Evolutionary conservation across 139 green algal species (phyloP).

Genomic region (Closterium sp.): DNA sequence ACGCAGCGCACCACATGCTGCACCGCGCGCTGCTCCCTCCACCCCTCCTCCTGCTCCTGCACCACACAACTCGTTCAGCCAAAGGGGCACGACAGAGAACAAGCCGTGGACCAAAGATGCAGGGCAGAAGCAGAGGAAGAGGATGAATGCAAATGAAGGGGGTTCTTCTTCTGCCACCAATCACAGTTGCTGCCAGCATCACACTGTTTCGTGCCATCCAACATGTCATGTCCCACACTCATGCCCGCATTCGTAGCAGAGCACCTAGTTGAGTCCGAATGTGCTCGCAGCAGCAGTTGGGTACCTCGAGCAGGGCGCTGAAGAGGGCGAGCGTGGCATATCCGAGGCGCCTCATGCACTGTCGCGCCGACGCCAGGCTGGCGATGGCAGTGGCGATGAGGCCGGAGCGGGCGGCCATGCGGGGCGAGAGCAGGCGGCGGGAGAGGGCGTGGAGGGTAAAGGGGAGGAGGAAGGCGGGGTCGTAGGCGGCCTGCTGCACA

Average conservation of each 20-base stretch:
- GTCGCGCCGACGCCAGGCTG: not conserved
- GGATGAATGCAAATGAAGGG: too few relatives aligned
- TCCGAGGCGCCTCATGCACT: slow-evolving; percentile 7
- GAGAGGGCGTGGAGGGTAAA: slow-evolving; percentile 9
- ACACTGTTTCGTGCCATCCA: not conserved
- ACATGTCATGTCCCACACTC: not conserved
- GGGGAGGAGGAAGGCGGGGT: slow-evolving; percentile 29
- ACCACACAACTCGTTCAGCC: not conserved
- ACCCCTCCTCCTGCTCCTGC: slow-evolving; percentile 2
- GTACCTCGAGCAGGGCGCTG: slow-evolving; percentile 12
- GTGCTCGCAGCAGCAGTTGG: not conserved
- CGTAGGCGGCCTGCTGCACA: slow-evolving; percentile 12
- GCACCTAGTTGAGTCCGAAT: not conserved
- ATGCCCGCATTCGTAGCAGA: not conserved
- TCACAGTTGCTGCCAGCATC: too few relatives aligned
- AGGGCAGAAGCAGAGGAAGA: not conserved
- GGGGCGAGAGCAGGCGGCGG: not conserved
- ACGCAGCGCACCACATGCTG: slow-evolving; percentile 9
- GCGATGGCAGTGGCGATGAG: slow-evolving; percentile 8
- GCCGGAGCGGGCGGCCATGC: slow-evolving; percentile 7
- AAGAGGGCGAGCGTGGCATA: slow-evolving; percentile 18
- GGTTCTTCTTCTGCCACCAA: too few relatives aligned
- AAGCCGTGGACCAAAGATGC: not conserved
- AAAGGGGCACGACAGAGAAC: not conserved
- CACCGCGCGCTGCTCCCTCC: slow-evolving; percentile 11